Percentiles rank a stretch among this genome's conserved stretches.
Evolutionary conservation across 306 rosid species (phyloP).

Genomic region (Quercus rubra): DNA sequence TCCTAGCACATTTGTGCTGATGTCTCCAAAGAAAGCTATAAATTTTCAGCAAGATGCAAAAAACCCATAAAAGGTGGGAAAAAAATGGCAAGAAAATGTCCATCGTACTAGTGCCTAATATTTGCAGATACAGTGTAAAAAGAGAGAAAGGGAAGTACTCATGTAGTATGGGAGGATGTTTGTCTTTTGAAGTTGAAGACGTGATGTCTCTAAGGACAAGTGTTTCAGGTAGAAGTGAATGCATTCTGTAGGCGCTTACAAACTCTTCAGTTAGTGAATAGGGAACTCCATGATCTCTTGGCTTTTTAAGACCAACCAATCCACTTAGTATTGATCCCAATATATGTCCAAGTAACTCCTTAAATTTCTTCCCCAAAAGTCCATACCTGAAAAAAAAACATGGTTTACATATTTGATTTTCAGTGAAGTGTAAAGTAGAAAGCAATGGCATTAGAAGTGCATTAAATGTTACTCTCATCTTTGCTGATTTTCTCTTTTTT

Average conservation of each 20-base stretch:
- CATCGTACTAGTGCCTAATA: background rate
- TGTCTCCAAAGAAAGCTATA: background rate
- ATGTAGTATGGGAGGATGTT: constrained; percentile 46
- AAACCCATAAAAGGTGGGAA: background rate
- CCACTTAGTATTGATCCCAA: too few relatives aligned
- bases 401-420: background rate
- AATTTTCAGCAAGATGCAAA: background rate
- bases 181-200: constrained; percentile 27
- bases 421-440: background rate
- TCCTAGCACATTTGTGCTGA: too few relatives aligned
- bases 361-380: constrained; percentile 60
- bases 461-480: background rate
- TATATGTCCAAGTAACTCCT: too few relatives aligned
- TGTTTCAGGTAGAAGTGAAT: constrained; percentile 61
- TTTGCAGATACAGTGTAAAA: background rate
- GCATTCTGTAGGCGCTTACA: constrained; percentile 73
- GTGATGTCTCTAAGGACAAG: constrained; percentile 45
- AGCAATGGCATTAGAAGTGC: background rate
- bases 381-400: constrained; percentile 51
- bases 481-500: too few relatives aligned
- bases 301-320: too few relatives aligned
- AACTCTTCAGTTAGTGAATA: constrained; percentile 79
- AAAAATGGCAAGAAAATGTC: background rate
- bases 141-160: constrained; percentile 27
- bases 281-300: background rate